Evolutionary conservation across 1,139 yeast genomes (phyloP).

Genomic region (Yamadazyma diospyri): DNA sequence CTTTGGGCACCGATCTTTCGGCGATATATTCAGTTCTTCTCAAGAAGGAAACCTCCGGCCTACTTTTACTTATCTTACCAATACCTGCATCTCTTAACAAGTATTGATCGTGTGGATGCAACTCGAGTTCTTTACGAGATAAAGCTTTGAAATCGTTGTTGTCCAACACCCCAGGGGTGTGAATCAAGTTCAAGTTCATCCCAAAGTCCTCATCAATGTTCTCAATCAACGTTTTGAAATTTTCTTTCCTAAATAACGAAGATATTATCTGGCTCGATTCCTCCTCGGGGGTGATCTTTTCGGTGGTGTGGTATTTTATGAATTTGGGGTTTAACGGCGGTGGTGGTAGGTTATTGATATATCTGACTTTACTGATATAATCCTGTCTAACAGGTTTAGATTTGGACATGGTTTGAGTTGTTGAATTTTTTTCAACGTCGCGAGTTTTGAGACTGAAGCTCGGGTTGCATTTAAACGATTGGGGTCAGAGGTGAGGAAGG

Average conservation of each 20-base stretch:
- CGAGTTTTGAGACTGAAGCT: background rate
- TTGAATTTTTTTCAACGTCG: constrained; percentile 7
- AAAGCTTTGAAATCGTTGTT: constrained; percentile 48
- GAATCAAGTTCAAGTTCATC: constrained; percentile 71
- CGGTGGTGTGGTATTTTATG: constrained; percentile 50
- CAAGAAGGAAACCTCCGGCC: constrained; percentile 72
- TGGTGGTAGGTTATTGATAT: constrained; percentile 85
- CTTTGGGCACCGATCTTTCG: constrained; percentile 30
- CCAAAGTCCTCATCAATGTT: constrained; percentile 72
- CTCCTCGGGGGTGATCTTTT: constrained; percentile 35
- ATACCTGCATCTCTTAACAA: constrained; percentile 77
- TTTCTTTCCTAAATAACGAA: constrained; percentile 73
- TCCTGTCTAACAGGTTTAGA: constrained; percentile 64
- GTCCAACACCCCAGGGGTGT: constrained; percentile 67
- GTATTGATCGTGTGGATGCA: constrained; percentile 76
- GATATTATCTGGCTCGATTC: constrained; percentile 66
- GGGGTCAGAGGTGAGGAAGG: too few relatives aligned
- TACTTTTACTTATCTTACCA: constrained; percentile 46
- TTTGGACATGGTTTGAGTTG: constrained; percentile 7
- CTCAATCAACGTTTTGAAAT: constrained; percentile 62
- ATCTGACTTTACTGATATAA: constrained; percentile 82
- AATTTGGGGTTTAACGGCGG: constrained; percentile 92
- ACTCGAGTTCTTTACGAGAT: constrained; percentile 24
- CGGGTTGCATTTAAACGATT: background rate
- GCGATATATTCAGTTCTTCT: constrained; percentile 93